Evolutionary conservation across 805 yeast genomes (phyloP).

Genomic region (Yarrowia divulgata): DNA sequence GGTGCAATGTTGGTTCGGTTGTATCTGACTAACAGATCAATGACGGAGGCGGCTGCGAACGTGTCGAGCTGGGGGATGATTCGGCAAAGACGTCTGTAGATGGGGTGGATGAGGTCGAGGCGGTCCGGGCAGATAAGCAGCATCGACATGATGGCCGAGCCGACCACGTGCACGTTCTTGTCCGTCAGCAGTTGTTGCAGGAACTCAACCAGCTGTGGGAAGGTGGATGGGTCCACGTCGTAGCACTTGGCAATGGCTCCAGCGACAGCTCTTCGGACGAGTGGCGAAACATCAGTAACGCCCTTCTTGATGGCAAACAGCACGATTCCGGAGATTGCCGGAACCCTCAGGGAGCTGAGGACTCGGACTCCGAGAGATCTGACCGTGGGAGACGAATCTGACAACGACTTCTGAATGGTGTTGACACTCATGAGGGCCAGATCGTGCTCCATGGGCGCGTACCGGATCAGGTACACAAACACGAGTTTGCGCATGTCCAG

Average conservation of each 20-base stretch:
- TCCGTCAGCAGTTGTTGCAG: constrained; percentile 69
- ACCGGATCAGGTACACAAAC: constrained; percentile 72
- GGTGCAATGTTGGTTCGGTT: constrained; percentile 64
- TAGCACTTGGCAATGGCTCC: constrained; percentile 70
- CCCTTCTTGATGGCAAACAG: constrained; percentile 74
- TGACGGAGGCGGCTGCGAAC: constrained; percentile 67
- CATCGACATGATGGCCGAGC: constrained; percentile 68
- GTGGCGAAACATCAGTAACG: constrained; percentile 71
- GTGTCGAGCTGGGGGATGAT: constrained; percentile 64
- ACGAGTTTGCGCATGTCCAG: constrained; percentile 76
- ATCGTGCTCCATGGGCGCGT: constrained; percentile 85
- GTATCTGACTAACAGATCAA: constrained; percentile 73
- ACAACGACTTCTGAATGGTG: constrained; percentile 83
- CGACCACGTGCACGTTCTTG: constrained; percentile 68
- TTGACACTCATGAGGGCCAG: constrained; percentile 89
- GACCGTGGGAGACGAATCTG: constrained; percentile 70
- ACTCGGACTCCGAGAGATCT: constrained; percentile 80
- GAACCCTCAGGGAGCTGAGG: constrained; percentile 80
- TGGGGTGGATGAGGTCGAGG: constrained; percentile 73
- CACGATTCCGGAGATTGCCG: constrained; percentile 81
- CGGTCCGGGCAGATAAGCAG: constrained; percentile 61
- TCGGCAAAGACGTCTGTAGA: constrained; percentile 65
- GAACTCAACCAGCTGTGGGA: constrained; percentile 58
- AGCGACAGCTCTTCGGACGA: constrained; percentile 82
- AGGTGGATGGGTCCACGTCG: constrained; percentile 55